Evolutionary conservation across 225 moss, liverwort and hornwort genomes (phyloP).

Genomic region (Antitrichia curtipendula): DNA sequence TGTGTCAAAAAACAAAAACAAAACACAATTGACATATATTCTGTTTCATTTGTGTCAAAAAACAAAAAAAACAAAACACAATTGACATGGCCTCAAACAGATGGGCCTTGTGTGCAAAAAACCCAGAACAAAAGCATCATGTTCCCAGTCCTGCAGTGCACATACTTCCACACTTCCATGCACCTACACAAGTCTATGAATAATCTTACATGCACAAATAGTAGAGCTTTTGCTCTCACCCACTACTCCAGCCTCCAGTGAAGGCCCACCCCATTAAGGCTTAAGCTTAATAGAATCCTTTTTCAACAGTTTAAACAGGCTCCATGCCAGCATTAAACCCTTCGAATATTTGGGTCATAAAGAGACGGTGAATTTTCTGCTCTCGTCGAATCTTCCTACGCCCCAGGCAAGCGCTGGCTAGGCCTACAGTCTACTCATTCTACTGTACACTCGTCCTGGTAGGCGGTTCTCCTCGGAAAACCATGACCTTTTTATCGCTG

Average conservation of each 20-base stretch:
- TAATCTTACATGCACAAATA: background rate
- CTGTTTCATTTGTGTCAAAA: too few species aligned
- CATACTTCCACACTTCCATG: background rate
- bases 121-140: background rate
- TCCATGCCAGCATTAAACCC: background rate
- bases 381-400: conserved; percentile 5
- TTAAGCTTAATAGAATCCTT: background rate
- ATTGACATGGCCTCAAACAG: background rate
- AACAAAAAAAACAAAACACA: too few species aligned
- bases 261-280: background rate
- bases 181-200: background rate
- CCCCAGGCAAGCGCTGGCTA: background rate
- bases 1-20: too few species aligned
- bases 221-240: background rate
- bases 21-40: too few species aligned
- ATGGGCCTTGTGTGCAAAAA: background rate
- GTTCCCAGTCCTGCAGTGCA: background rate
- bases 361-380: background rate
- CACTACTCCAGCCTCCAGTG: background rate
- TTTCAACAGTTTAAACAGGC: background rate
- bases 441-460: background rate
- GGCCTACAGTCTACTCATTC: background rate
- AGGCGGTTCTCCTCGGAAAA: background rate
- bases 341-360: conserved; percentile 35
- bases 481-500: conserved; percentile 7